Evolutionary conservation across 257 asterid species (phyloP), one percentile per base, ranked within the genome.

Genomic region (Nicotiana benthamiana): DNA sequence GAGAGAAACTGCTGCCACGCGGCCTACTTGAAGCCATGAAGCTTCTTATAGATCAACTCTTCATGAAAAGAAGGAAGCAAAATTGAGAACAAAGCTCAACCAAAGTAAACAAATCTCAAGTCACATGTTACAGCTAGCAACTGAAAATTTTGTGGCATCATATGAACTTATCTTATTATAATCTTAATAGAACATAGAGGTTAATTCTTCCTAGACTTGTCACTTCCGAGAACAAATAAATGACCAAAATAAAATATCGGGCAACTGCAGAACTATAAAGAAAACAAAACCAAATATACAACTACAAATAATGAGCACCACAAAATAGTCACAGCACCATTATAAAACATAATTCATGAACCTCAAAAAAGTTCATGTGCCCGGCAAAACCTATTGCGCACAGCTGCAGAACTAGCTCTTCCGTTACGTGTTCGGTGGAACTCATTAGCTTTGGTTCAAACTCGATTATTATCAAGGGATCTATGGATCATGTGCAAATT

Each of bases 1-100:
- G 94, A 34, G 97, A 95, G 87, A 95, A 93, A 85, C 97, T 95
- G 83, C 91, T 82, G 7, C 85, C 80, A 43, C 93, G 94, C 82
- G 95, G 90, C 89, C 90, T 92, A 82, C 46, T 87, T 82, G 89
- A 84, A 81, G 97, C 97, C 99, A 95, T 83, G 64, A 59, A 26
- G 46, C 46, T 76, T 77, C 61, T 77, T 65, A 54, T 51, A 28
- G n/a, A 28, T 81, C 24, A 79, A 16, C 70, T 20, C 56, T 22
- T 56, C 40, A 83, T 83, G 82, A 79, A 66, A 83, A 86, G 53
- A 10, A 46, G 24, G 46, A 78, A 75, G 9, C 20, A 17, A 59
- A 54, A 40, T 32, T 52, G 43, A 52, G 11, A 82, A 63, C 40
- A 24, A 74, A 46, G 40, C 60, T 46, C 43, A 0, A 48, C 26